Evolutionary conservation across 1,139 yeast genomes (phyloP), one percentile per base, ranked within the genome.

Genomic region (Meyerozyma guilliermondii): DNA sequence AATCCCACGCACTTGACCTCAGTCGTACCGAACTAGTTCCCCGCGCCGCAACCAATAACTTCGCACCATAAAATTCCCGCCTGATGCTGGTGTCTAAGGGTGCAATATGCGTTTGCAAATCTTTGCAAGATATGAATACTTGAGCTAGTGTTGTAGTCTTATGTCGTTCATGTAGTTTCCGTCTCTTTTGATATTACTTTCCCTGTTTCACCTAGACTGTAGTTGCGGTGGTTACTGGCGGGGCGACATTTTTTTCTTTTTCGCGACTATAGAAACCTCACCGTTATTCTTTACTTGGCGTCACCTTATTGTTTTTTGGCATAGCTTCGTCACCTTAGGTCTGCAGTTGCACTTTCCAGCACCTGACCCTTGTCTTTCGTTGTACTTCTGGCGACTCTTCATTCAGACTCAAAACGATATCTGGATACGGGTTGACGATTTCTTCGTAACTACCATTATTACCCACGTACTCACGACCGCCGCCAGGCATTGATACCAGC

Each of bases 241-340:
- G 33, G 18, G 33, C 33, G 33, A 29, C 33, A 29, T 29, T 29
- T 29, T 29, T 29, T 29, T 27, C 30, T 27, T 29, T 29, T 13
- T 10, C 33, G 18, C 33, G 18, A 29, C 13, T 10, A 29, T n/a
- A 3, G 16, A 8, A 29, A 11, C 33, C 33, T 29, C 10, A 13
- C n/a, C 8, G 33, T 29, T 7, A 26, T 26, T 26, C 28, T 26
- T 23, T 26, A 26, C 28, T 26, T 10, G 28, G 22, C 22, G 5
- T 20, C 28, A 13, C 5, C 13, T 26, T 26, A 7, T 23, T 7
- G 9, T 26, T 26, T 26, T 26, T 20, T 7, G 7, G 7, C 22
- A 20, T 7, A 20, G 22, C 3, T 20, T 20, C 22, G 7, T 20
- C 22, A 6, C 22, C 22, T 7, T 7, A 20, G 22, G 22, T n/a